Base-by-base conservation (phyloP, 2,329 filamentous ascomycete genomes). In the Stagonosporopsis cucurbitacearum region DNA sequence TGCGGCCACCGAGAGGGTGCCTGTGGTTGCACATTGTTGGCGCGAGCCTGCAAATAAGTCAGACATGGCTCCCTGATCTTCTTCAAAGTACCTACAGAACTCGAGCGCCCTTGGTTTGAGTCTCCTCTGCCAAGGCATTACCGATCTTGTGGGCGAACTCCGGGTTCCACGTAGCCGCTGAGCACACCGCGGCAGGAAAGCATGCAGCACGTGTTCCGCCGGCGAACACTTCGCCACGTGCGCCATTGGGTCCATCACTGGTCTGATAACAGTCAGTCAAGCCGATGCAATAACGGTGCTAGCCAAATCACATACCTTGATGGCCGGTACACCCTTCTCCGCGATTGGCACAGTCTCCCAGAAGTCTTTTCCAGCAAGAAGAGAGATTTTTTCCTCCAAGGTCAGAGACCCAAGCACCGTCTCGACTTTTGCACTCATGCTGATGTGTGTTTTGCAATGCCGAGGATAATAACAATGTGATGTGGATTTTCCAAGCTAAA, bases 21-120 rank as follows among this genome's bases (percentile, higher is more conserved):
- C 91, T 84, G 65, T 95, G 91, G 78, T 91, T 88, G 75, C 90
- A 92, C 54, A 92, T 88, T 0, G 90, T 92, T 0, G 89, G 90
- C 0, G 88, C 90, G 2, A 94, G 81, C 7, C 71, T 74, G 28
- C 20, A 32, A n/a, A 23, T 28, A 44, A 28, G 13, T 56, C 8
- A 50, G 48, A 13, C 4, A 9, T 6, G 22, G n/a, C 9, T 6
- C 25, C 32, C 1, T 32, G n/a, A 11, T 12, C 4, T 23, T n/a
- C 17, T 5, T 4, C 9, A n/a, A 15, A 11, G 20, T 17, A 57
- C 69, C 6, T 65, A 73, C 70, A 93, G 80, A 39, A 93, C 83
- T 58, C 90, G 84, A 25, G 88, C 87, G 4, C 89, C 88, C 69
- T 91, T 88, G 6, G 89, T 88, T 62, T 86, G 87, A 20, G 83